Conservation (phyloP, 768 basidiomycete genomes). For the Sistotremastrum suecicum region DNA sequence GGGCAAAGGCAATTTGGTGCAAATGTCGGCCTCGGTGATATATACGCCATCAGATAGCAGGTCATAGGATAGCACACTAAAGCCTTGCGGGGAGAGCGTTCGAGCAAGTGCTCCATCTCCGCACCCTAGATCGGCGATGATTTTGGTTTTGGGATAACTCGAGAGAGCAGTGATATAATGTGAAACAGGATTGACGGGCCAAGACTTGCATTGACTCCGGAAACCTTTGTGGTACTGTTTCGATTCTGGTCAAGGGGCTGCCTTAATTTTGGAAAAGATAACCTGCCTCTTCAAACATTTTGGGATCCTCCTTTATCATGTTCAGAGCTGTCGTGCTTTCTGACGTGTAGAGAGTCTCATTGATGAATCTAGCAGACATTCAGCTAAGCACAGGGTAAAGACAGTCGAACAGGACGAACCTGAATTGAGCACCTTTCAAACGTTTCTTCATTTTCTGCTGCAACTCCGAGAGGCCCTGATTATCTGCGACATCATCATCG, state of each 20-base stretch:
- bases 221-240: constrained; percentile 89
- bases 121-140: constrained; percentile 90
- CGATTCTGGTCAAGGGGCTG: not conserved
- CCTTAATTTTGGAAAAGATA: constrained; percentile 2
- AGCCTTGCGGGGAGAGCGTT: constrained; percentile 51
- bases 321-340: constrained; percentile 56
- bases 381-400: not conserved
- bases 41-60: constrained; percentile 59
- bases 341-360: constrained; percentile 85
- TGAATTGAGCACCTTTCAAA: constrained; percentile 77
- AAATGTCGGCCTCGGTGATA: constrained; percentile 86
- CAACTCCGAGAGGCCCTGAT: constrained; percentile 40
- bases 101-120: constrained; percentile 86
- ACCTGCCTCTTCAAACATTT: constrained; percentile 68
- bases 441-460: constrained; percentile 70
- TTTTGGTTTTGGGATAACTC: constrained; percentile 44
- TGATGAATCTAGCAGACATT: constrained; percentile 52
- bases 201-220: constrained; percentile 77
- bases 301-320: constrained; percentile 77
- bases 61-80: constrained; percentile 66
- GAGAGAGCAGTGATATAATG: constrained; percentile 59
- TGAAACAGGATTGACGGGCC: constrained; percentile 91
- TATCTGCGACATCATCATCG: not conserved
- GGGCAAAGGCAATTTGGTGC: constrained; percentile 66
- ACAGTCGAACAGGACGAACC: constrained; percentile 32